phyloP scores from a whole-genome alignment of 23 red algal species.

The Gracilaria gracilis region DNA sequence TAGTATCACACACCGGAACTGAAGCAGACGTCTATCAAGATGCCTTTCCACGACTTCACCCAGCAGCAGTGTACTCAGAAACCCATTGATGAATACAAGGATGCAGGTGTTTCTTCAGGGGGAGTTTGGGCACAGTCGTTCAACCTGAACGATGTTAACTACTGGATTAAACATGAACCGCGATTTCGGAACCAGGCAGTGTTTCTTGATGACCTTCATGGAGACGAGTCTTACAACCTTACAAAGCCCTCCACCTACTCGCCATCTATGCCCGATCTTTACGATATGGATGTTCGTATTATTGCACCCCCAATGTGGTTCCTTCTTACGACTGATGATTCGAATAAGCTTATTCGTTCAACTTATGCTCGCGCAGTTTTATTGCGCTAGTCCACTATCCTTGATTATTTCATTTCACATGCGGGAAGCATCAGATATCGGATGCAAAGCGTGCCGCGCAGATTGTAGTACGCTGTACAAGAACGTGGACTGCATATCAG shows the following conservation, averaged over 20 bases:
- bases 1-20: slow-evolving; percentile 38
- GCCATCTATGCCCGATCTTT: slow-evolving; percentile 30
- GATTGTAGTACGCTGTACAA: no score
- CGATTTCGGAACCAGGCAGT: slow-evolving; percentile 29
- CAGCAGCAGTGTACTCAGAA: slow-evolving; percentile 17
- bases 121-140: slow-evolving; percentile 55
- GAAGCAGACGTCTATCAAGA: slow-evolving; percentile 13
- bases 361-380: slow-evolving; percentile 32
- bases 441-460: neutral
- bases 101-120: slow-evolving; percentile 18
- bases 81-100: slow-evolving; percentile 54
- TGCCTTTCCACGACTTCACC: slow-evolving; percentile 52
- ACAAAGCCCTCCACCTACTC: neutral
- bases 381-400: neutral
- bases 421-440: no score
- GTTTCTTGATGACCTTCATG: slow-evolving; percentile 59
- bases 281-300: slow-evolving; percentile 4
- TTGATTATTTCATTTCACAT: slow-evolving; percentile 33
- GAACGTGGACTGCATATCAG: neutral
- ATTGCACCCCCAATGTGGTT: slow-evolving; percentile 38
- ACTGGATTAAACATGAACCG: slow-evolving; percentile 40
- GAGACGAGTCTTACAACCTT: neutral
- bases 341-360: neutral
- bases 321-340: slow-evolving; percentile 31
- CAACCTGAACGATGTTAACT: slow-evolving; percentile 28